Base-by-base conservation (phyloP, 2,329 filamentous ascomycete genomes). In the Pseudogymnoascus sp. region DNA sequence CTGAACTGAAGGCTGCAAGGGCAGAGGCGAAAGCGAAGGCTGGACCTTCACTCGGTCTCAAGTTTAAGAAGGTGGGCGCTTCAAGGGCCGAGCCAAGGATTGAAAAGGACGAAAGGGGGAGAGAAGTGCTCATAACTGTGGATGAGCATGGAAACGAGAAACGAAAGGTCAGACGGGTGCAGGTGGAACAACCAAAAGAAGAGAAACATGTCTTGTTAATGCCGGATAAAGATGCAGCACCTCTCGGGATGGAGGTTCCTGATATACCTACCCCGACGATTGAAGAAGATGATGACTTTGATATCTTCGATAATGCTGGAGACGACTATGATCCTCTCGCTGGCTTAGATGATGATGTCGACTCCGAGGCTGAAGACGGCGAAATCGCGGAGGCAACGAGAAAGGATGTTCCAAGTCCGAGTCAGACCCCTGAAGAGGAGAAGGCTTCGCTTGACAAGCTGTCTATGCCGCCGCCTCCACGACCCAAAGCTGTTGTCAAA, bases 261-360 rank as follows among this genome's bases (percentile, higher is more conserved):
- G 84, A 87, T 61, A 77, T 81, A 38, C 74, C 79, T 50, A 78
- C 79, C 37, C 74, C 75, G 6, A 72, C 75, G 63, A 73, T 80
- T 8, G 76, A 82, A 66, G 79, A 84, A 19, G 78, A 84, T 38
- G 78, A 84, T 63, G 80, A 89, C 61, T 73, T 84, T 24, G 79
- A 88, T 68, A 89, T 89, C 6, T 89, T 89, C 66, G 86, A 84
- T 40, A 85, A 83, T 61, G 85, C 79, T 0, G 86, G 82, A 2
- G 85, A 86, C 63, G 86, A 89, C 69, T 89, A 89, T 70, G 81
- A 89, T 70, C 87, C 87, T 1, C 73, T 89, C 43, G 86, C 85
- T 2, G 86, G 79, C 5, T 75, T 89, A 67, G 77, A 77, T 6
- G 77, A 74, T 4, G 74, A 76, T 56, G 71, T 70, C 1, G 75